Evolutionary conservation across 2,329 filamentous ascomycete species (phyloP).

Genomic region (Penicillium sp.): DNA sequence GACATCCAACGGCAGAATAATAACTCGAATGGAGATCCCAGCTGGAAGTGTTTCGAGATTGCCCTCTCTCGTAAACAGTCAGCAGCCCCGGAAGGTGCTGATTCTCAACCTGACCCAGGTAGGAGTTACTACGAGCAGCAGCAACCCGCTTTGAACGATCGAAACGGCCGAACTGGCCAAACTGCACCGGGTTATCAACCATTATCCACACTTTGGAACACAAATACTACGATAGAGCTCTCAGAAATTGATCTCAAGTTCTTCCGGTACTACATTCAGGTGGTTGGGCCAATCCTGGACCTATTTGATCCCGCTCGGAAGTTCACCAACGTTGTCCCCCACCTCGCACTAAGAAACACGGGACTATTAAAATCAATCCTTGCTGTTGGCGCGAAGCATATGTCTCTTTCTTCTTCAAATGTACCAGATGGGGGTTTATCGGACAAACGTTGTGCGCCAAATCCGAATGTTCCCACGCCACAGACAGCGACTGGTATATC

Average conservation of each 20-base stretch:
- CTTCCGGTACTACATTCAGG: slow-evolving; percentile 9
- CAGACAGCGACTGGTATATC: not conserved
- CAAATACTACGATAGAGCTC: slow-evolving; percentile 12
- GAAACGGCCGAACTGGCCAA: not conserved
- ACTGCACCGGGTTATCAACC: not conserved
- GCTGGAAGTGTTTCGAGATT: slow-evolving; percentile 5
- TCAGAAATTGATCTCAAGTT: slow-evolving; percentile 8
- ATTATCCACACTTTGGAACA: slow-evolving; percentile 17
- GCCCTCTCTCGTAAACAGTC: slow-evolving; percentile 14
- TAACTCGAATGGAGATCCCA: not conserved
- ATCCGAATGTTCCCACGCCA: not conserved
- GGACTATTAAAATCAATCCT: slow-evolving; percentile 8
- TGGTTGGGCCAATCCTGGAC: slow-evolving; percentile 15
- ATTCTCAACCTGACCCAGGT: not conserved
- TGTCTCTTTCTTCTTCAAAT: slow-evolving; percentile 7
- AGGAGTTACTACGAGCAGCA: not conserved
- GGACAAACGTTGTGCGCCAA: not conserved
- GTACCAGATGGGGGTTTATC: not conserved
- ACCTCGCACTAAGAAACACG: slow-evolving; percentile 8
- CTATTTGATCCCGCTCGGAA: slow-evolving; percentile 20
- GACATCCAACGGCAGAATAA: not conserved
- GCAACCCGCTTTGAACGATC: not conserved
- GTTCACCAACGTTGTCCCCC: slow-evolving; percentile 22
- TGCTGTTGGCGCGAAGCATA: slow-evolving; percentile 8
- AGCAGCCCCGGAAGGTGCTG: not conserved